These are phyloP conservation scores for Saccharomycopsis capsularis DNA, from an alignment of 805 yeast species.

Conservation along the genomic window DNA sequence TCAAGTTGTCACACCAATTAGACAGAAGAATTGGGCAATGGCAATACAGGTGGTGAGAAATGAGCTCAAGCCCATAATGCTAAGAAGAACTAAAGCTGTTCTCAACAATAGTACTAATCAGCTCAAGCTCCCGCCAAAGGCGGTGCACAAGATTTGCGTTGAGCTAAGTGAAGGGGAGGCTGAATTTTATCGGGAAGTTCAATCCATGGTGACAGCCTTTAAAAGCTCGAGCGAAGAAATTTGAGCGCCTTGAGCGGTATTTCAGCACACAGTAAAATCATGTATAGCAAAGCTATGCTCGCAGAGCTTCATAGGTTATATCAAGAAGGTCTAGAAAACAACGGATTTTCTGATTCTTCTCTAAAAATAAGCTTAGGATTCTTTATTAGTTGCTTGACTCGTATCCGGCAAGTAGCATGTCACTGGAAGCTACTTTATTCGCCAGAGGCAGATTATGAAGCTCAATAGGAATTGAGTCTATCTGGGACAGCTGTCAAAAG, in stretches of 20 bases:
- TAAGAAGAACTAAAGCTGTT: not conserved
- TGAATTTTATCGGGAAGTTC: not conserved
- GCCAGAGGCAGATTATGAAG: too few species aligned
- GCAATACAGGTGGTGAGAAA: too few species aligned
- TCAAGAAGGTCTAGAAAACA: too few species aligned
- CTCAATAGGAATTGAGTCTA: too few species aligned
- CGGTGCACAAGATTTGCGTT: not conserved
- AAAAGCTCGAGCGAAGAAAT: too few species aligned
- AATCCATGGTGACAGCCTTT: not conserved
- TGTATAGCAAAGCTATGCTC: too few species aligned
- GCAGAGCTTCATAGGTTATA: too few species aligned
- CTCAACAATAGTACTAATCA: not conserved
- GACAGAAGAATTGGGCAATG: not conserved
- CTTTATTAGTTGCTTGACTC: slow-evolving; percentile 14
- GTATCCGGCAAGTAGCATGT: slow-evolving; percentile 30
- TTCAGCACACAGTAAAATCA: too few species aligned
- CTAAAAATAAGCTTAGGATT: too few species aligned
- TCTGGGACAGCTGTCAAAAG: not conserved
- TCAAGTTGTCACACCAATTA: not conserved
- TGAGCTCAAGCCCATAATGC: too few species aligned
- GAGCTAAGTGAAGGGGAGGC: not conserved
- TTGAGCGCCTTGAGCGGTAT: too few species aligned
- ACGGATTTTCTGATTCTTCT: too few species aligned
- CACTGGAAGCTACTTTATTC: slow-evolving; percentile 23
- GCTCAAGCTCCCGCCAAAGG: not conserved